A percentile compares a stretch with the other conserved stretches of the same genome.
Evolutionary conservation across 2,329 filamentous ascomycete species (phyloP).

Genomic region (Verticillium albo-atrum): DNA sequence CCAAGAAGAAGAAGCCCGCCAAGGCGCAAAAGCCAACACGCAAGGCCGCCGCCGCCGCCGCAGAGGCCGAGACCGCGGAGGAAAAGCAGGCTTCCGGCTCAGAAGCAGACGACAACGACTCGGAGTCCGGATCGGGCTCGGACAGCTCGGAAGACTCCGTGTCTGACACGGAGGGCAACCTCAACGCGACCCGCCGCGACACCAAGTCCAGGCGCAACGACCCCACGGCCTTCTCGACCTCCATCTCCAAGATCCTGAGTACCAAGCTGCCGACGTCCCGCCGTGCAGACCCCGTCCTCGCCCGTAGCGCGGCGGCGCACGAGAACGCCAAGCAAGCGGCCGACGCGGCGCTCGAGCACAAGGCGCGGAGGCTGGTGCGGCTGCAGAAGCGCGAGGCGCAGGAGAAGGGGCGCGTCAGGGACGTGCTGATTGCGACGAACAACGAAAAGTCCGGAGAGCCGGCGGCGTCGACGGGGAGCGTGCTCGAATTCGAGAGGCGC

Average conservation of each 20-base stretch:
- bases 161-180: conserved; percentile 26
- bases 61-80: conserved; percentile 20
- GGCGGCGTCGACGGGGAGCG: conserved; percentile 43
- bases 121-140: conserved; percentile 23
- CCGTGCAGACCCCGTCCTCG: conserved; percentile 84
- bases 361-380: conserved; percentile 73
- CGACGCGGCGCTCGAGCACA: conserved; percentile 75
- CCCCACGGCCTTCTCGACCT: conserved; percentile 84
- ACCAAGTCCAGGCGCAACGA: conserved; percentile 82
- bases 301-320: conserved; percentile 71
- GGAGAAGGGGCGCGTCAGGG: conserved; percentile 84
- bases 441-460: conserved; percentile 40
- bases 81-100: conserved; percentile 22
- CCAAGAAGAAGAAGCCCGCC: conserved; percentile 22
- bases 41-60: conserved; percentile 13
- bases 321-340: conserved; percentile 68
- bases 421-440: conserved; percentile 67
- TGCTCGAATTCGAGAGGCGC: conserved; percentile 69
- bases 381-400: conserved; percentile 74
- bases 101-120: conserved; percentile 29
- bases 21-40: conserved; percentile 16
- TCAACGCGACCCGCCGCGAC: conserved; percentile 32
- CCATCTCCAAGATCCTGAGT: conserved; percentile 86
- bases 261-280: conserved; percentile 82
- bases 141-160: conserved; percentile 24